Base-by-base conservation (phyloP, 768 basidiomycete genomes). In the Mycena indigotica region DNA sequence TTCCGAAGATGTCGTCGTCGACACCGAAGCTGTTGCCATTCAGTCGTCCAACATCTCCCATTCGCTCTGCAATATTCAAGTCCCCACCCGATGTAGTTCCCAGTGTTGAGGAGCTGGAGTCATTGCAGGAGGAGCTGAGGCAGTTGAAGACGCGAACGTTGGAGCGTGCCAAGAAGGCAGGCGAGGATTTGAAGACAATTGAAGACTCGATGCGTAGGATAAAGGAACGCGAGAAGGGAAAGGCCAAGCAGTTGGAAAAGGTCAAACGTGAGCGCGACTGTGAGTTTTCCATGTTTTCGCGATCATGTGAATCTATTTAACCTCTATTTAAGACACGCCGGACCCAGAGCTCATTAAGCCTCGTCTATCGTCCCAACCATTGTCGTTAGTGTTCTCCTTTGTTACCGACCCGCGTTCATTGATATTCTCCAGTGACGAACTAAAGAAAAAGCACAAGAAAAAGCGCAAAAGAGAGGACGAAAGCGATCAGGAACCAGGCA, bases 381-480 rank as follows among this genome's bases (percentile, higher is more conserved):
- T 73, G 40, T 69, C 72, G 54, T 77, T 80, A 10, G 70, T 78
- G 46, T 17, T 6, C 29, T 50, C 60, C n/a, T 4, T 17, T 16
- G 45, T 28, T 52, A 28, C n/a, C n/a, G n/a, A 52, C 48, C 17
- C 46, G 53, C 56, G n/a, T 21, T 40, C 15, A 30, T 5, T 58
- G 49, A 58, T 62, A 44, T 57, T 46, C 45, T 53, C 72, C 72
- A 39, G 64, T 69, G 81, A 85, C 13, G 88, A 89, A 46, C 59
- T 77, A 26, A 89, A 87, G 77, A 89, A 84, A 73, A 90, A 88
- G 77, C 46, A 48, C 46, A 91, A 89, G 75, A 91, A 91, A 75
- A 93, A 92, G 68, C 88, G 91, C 72, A 91, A 89, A 80, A 82
- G 88, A 55, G 89, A 90, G 35, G 76, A 80, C 8, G 84, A 82